Base-by-base conservation (phyloP, 108 stramenopile genomes). In the Pseudonitzschia pungens region DNA sequence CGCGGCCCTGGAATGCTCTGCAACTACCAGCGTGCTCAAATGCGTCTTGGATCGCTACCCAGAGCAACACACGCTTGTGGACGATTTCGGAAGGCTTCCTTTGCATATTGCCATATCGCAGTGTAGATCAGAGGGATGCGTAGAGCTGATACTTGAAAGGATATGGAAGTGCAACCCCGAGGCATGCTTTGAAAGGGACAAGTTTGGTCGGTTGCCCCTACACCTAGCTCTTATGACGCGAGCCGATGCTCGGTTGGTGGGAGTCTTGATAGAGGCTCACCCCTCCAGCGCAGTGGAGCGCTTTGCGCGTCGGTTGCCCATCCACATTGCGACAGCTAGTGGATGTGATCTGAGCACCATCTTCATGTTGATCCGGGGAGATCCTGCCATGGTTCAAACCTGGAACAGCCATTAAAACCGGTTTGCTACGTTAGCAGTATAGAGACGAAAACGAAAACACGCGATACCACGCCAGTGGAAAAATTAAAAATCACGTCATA, bases 271-370 rank as follows among this genome's bases (percentile, higher is more conserved):
- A 22, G 50, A 80, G 44, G 72, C 67, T 36, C 58, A 81, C 60
- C 77, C 80, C 1, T 65, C 71, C 21, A 60, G 57, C 21, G 84
- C 65, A 3, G 69, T 75, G 9, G 52, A 29, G 31, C 42, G 57
- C 14, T 72, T 65, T 70, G 48, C 50, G 4, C 68, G 63, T 58
- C 70, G 60, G 68, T 24, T 66, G 16, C 84, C 84, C 14, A 21
- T 86, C 2, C 36, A 76, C 12, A 72, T 83, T 77, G 85, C 85
- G 20, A n/a, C 73, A 29, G 42, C 74, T 31, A 58, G 28, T 63
- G 63, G 58, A 20, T 86, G 85, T 58, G 85, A 86, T 63, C 40
- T 86, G 45, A 81, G 75, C 50, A 79, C 77, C 1, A 70, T 81
- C 16, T 86, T 73, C 57, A 57, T 77, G 40, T 58, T 86, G 65